Base-by-base conservation (phyloP, 306 rosid species). In the Begonia fuchsioides region DNA sequence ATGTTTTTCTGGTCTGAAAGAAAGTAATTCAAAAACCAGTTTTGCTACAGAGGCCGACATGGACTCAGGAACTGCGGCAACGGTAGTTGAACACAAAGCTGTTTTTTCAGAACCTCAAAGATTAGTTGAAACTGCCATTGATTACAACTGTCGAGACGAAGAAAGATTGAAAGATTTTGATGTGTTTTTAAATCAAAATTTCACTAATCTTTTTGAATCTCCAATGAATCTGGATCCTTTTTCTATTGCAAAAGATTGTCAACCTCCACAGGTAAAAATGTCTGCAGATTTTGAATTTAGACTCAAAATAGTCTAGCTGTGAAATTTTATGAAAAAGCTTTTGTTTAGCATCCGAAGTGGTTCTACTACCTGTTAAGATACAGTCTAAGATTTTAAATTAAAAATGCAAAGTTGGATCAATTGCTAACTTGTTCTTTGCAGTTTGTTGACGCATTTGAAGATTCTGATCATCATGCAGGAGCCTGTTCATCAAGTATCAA, bases 251-350 rank as follows among this genome's bases (percentile, higher is more conserved):
- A 56, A 43, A 52, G 14, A 26, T 14, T 6, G 19, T 35, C 56
- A 15, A 43, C 19, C 14, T 32, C 17, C 56, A 32, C 58, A 59
- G 49, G 71, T 59, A 10, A 53, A 3, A 54, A 3, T 58, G 48
- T 26, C 35, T 26, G 35, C 35, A 26, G 35, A 26, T 26, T 26
- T 26, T 26, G 35, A 26, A 26, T 26, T 26, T 26, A 26, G 35
- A 26, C 8, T 26, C 8, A 5, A 5, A 26, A 6, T 26, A 26
- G 6, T 39, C 8, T 4, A 44, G 14, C 12, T 32, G 13, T 15
- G 46, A 50, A 18, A 38, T 9, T 35, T 46, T 10, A 15, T 48
- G 39, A 2, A 8, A 48, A 15, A 9, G 8, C 3, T 4, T 8
- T 44, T 35, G 39, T 45, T 18, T 15, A 43, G 4, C 12, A 5